Conservation (phyloP, 257 asterid genomes). For the Perilla frutescens region DNA sequence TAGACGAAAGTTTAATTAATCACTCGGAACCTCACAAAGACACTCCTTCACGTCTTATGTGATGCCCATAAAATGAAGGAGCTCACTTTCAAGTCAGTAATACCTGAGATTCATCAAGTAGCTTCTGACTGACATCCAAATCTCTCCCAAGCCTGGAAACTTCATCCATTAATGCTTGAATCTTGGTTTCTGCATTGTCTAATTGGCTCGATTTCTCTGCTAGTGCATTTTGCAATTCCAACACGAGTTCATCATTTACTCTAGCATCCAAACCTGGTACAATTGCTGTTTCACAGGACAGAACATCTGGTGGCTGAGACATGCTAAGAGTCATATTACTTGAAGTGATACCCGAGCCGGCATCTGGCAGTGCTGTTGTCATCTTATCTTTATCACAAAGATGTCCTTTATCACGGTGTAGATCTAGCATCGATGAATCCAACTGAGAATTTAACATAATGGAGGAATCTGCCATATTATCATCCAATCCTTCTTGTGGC, state of each 20-base stretch:
- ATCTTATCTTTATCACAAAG: conserved; percentile 52
- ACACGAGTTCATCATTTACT: conserved; percentile 42
- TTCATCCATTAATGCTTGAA: conserved; percentile 59
- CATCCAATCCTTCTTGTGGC: conserved; percentile 64
- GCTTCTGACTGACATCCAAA: conserved; percentile 68
- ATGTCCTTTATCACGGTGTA: conserved; percentile 62
- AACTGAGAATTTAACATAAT: conserved; percentile 57
- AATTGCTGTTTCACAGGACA: conserved; percentile 39
- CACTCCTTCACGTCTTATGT: no score
- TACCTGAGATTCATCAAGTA: conserved; percentile 97
- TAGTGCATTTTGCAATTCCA: conserved; percentile 57
- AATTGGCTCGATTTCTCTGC: conserved; percentile 68
- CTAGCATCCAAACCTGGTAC: conserved; percentile 48
- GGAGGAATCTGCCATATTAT: conserved; percentile 82
- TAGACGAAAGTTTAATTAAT: no score
- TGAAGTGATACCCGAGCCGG: conserved; percentile 49
- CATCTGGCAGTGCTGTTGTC: conserved; percentile 44
- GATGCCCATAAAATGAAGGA: neutral
- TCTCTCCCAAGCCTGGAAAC: conserved; percentile 62
- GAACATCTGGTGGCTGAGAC: conserved; percentile 48
- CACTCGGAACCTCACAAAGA: no score
- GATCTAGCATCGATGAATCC: conserved; percentile 88
- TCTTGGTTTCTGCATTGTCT: conserved; percentile 60
- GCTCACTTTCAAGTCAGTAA: conserved; percentile 19
- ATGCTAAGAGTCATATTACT: conserved; percentile 75